Percentiles rank a stretch among this genome's conserved stretches.
phyloP scores from a whole-genome alignment of 2,329 filamentous ascomycete genomes.

The Paecilomyces fulvus region DNA sequence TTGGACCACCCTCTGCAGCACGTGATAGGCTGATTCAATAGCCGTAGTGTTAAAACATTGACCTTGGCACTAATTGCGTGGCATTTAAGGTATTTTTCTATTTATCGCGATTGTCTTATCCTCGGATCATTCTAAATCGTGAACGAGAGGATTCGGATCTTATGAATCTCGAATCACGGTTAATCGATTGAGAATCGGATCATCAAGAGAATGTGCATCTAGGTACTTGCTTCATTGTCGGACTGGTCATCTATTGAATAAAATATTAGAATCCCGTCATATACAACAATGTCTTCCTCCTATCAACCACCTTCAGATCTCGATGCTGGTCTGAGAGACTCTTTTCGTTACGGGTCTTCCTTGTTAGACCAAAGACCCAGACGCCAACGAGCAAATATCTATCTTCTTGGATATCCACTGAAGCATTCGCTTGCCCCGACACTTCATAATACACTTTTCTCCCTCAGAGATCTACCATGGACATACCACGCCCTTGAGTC shows the following conservation, averaged over 20 bases:
- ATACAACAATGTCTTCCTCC: not conserved
- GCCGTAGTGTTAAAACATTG: not conserved
- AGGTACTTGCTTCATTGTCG: no score
- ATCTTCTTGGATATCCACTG: slow-evolving; percentile 6
- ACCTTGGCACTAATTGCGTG: not conserved
- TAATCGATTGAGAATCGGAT: no score
- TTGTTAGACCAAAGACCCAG: not conserved
- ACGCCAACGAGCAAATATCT: not conserved
- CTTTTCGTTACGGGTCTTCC: not conserved
- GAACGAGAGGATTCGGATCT: not conserved
- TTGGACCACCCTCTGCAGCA: not conserved
- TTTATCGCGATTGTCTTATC: not conserved
- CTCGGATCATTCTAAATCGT: not conserved
- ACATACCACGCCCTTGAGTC: slow-evolving; percentile 8
- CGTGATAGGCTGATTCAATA: not conserved
- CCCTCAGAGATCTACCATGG: slow-evolving; percentile 4
- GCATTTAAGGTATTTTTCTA: not conserved
- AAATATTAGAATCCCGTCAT: not conserved
- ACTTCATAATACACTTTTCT: slow-evolving; percentile 6
- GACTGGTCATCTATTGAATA: not conserved
- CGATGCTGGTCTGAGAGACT: not conserved
- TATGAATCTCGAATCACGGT: no score
- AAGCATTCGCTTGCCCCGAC: slow-evolving; percentile 5
- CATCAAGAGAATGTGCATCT: no score
- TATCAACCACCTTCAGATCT: not conserved